Conservation (phyloP, 257 asterid genomes). For the Misopates orontium region DNA sequence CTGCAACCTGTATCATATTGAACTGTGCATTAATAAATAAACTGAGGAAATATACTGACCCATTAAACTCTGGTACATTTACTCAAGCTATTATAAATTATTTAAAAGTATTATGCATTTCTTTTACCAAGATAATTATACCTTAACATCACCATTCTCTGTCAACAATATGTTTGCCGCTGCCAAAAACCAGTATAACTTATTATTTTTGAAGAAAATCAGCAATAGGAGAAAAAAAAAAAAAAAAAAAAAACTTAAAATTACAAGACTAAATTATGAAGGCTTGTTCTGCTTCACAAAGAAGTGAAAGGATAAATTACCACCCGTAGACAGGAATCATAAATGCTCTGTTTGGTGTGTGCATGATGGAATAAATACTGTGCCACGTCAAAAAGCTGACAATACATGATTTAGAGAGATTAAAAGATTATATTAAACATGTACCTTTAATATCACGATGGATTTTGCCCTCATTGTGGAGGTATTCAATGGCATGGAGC, state of each 20-base stretch:
- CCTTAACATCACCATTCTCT: constrained; percentile 99
- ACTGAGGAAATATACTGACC: constrained; percentile 11
- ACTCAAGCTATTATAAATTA: not conserved
- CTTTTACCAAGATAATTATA: constrained; percentile 30
- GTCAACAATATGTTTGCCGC: constrained; percentile 97
- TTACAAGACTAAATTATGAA: constrained; percentile 22
- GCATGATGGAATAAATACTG: constrained; percentile 13
- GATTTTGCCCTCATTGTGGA: constrained; percentile 95
- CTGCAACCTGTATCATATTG: constrained; percentile 75
- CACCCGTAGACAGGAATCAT: constrained; percentile 17
- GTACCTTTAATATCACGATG: constrained; percentile 99
- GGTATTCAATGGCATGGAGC: constrained; percentile 96
- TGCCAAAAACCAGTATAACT: constrained; percentile 42
- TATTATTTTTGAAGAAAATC: constrained; percentile 15
- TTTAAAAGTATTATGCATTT: constrained; percentile 16
- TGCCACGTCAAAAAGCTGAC: constrained; percentile 7
- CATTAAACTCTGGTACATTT: not conserved
- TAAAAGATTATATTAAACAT: constrained; percentile 19
- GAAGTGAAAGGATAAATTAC: constrained; percentile 11
- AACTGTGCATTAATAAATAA: constrained; percentile 3
- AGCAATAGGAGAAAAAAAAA: not conserved
- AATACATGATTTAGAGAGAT: constrained; percentile 8
- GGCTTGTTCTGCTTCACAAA: constrained; percentile 14
- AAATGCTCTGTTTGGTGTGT: constrained; percentile 4
- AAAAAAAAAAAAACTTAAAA: constrained; percentile 9